phyloP scores from a whole-genome alignment of 441 rosid genomes.

The Flueggea neowawraea region DNA sequence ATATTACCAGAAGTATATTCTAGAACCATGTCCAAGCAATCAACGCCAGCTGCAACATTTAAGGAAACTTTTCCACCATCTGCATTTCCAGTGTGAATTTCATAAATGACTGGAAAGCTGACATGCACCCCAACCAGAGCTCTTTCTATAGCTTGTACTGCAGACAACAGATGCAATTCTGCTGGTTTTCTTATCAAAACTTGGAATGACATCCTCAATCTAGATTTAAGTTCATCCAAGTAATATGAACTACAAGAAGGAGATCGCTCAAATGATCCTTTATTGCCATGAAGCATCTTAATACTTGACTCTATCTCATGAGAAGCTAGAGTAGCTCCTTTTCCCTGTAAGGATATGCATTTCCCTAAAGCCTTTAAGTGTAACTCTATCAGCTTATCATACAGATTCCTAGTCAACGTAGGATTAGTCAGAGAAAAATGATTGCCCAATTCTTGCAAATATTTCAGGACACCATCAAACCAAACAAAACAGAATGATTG shows the following conservation, averaged over 20 bases:
- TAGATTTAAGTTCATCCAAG: conserved; percentile 62
- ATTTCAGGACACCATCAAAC: conserved; percentile 81
- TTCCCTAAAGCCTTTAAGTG: conserved; percentile 78
- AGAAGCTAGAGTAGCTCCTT: conserved; percentile 68
- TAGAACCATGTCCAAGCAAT: conserved; percentile 84
- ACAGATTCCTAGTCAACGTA: conserved; percentile 34
- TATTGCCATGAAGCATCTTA: conserved; percentile 36
- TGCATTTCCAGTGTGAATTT: conserved; percentile 50
- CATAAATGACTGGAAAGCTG: conserved; percentile 38
- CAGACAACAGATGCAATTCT: conserved; percentile 63
- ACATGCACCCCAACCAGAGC: conserved; percentile 72
- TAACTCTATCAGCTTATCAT: conserved; percentile 60
- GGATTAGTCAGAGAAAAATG: conserved; percentile 48
- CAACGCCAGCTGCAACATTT: conserved; percentile 79
- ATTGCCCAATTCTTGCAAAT: conserved; percentile 74
- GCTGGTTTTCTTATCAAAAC: conserved; percentile 53
- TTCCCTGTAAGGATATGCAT: conserved; percentile 83
- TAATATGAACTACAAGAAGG: conserved; percentile 31
- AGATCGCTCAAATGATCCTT: conserved; percentile 30
- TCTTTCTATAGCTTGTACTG: conserved; percentile 72
- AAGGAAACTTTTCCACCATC: conserved; percentile 68
- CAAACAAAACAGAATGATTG: conserved; percentile 56
- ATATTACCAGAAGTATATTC: conserved; percentile 76
- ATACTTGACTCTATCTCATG: conserved; percentile 66
- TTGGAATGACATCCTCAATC: conserved; percentile 73